Base-by-base conservation (phyloP, 257 asterid genomes). In the Solanum paucissectum region DNA sequence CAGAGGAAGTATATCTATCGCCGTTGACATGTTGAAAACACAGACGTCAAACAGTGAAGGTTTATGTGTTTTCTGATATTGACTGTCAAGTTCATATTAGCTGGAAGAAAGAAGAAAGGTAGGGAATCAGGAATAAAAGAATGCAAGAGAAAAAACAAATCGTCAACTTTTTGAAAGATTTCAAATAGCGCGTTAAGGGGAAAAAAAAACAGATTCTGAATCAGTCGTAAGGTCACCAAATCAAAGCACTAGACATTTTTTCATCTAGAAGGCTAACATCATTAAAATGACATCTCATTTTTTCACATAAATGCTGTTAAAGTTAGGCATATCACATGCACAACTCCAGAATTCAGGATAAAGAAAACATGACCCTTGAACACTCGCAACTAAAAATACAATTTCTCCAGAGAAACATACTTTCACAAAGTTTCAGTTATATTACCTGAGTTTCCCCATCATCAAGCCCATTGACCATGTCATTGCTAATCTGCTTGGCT, bases 361-460 rank as follows among this genome's bases (percentile, higher is more conserved):
- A 46, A 44, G 66, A 27, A 79, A 44, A 27, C 27, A 8, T 37
- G 4, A 14, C 25, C 64, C 9, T 79, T 25, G 0, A 44, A 79
- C 25, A 44, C 3, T 4, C 4, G n/a, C 13, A 36, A 21, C 58
- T 75, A 25, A 36, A 60, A 6, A 3, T 40, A 7, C 42, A 79
- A 33, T 12, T 85, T 69, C 18, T 33, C 25, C 25, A 34, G 20
- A 11, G 32, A 81, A 9, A 20, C 27, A 5, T 16, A 46, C 66
- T 81, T 29, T 0, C 10, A 29, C 42, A 81, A 46, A 81, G 42
- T 18, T 46, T 0, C 85, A 46, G 42, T 46, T 4, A 81, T 46
- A 81, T 81, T 92, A 96, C 99, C 99, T 94, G 98, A 87, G 94
- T 87, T 82, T 94, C 98, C 87, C 91, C 92, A 83, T 46, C 75